A percentile compares a stretch with the other conserved stretches of the same genome.
Evolutionary conservation across 2,329 filamentous ascomycete species (phyloP).

Genomic region (Xylaria sp.): DNA sequence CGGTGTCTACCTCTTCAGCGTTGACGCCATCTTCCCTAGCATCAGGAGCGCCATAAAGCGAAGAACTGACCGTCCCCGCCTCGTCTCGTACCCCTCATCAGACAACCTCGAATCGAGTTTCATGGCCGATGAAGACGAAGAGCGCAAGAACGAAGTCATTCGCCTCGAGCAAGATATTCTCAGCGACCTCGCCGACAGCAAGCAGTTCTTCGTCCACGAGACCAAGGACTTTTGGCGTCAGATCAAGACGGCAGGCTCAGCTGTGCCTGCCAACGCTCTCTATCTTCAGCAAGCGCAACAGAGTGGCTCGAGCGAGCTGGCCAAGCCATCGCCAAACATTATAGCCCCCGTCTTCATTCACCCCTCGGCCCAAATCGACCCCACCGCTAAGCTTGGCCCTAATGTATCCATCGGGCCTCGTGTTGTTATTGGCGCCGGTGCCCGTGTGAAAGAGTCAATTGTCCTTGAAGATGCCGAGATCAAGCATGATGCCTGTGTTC

Average conservation of each 20-base stretch:
- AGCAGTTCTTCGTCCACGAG: slow-evolving; percentile 98
- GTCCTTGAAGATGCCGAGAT: slow-evolving; percentile 95
- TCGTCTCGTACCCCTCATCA: slow-evolving; percentile 94
- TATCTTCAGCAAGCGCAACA: slow-evolving; percentile 97
- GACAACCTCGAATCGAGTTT: slow-evolving; percentile 84
- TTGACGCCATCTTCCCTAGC: slow-evolving; percentile 94
- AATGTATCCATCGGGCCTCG: slow-evolving; percentile 97
- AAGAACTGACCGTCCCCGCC: slow-evolving; percentile 87
- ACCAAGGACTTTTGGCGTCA: slow-evolving; percentile 99
- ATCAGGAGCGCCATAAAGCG: slow-evolving; percentile 96
- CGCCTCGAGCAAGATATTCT: slow-evolving; percentile 97
- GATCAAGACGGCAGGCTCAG: slow-evolving; percentile 98
- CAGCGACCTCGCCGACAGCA: slow-evolving; percentile 93
- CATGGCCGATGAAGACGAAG: slow-evolving; percentile 74
- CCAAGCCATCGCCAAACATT: slow-evolving; percentile 85
- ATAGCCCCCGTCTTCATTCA: slow-evolving; percentile 95
- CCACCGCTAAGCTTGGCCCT: slow-evolving; percentile 94
- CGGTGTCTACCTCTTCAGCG: slow-evolving; percentile 96
- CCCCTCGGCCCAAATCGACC: slow-evolving; percentile 88
- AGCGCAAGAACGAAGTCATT: slow-evolving; percentile 84
- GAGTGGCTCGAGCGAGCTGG: slow-evolving; percentile 81
- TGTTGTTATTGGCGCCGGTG: slow-evolving; percentile 84
- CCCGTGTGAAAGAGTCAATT: slow-evolving; percentile 93
- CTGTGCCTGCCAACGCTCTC: slow-evolving; percentile 94
- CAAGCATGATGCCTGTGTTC: slow-evolving; percentile 94